Percentiles rank a stretch among this genome's conserved stretches.
These are phyloP conservation scores for Croton laevigatus DNA, from an alignment of 441 rosid species.

Conservation along the genomic window DNA sequence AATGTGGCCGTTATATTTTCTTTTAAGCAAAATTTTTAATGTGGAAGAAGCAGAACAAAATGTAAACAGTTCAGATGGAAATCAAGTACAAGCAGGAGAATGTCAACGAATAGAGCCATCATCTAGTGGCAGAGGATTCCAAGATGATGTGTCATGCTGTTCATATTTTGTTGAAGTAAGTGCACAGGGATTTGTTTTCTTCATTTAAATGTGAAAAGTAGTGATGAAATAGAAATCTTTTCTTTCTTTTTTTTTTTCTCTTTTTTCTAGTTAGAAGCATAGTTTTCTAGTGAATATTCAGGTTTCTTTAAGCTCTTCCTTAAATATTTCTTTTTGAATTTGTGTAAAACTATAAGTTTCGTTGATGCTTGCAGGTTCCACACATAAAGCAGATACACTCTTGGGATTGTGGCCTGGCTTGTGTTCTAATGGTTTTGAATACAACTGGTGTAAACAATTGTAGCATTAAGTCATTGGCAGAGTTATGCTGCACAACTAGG, in stretches of 20 bases:
- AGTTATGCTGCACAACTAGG: conserved; percentile 80
- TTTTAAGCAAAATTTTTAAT: conserved; percentile 67
- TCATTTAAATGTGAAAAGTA: neutral
- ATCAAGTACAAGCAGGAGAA: conserved; percentile 27
- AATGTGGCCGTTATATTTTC: conserved; percentile 79
- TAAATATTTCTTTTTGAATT: neutral
- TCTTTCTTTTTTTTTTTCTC: neutral
- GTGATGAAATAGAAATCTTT: neutral
- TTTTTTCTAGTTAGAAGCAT: neutral
- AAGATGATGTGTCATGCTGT: conserved; percentile 35
- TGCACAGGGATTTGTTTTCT: neutral
- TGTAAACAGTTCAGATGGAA: conserved; percentile 27
- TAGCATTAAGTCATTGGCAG: conserved; percentile 56
- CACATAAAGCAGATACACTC: conserved; percentile 75
- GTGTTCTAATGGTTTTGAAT: conserved; percentile 79
- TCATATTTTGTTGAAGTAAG: conserved; percentile 54
- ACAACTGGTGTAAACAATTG: conserved; percentile 58
- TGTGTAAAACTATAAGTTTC: conserved; percentile 2
- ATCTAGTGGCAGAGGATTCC: conserved; percentile 26
- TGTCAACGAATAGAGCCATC: conserved; percentile 29
- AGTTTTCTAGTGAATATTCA: neutral
- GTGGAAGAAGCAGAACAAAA: conserved; percentile 43
- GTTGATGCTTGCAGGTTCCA: conserved; percentile 52
- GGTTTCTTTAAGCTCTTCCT: neutral
- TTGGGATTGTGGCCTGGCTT: conserved; percentile 98